Conservation (phyloP, 2,329 filamentous ascomycete genomes). For the Alternaria tenuissima region DNA sequence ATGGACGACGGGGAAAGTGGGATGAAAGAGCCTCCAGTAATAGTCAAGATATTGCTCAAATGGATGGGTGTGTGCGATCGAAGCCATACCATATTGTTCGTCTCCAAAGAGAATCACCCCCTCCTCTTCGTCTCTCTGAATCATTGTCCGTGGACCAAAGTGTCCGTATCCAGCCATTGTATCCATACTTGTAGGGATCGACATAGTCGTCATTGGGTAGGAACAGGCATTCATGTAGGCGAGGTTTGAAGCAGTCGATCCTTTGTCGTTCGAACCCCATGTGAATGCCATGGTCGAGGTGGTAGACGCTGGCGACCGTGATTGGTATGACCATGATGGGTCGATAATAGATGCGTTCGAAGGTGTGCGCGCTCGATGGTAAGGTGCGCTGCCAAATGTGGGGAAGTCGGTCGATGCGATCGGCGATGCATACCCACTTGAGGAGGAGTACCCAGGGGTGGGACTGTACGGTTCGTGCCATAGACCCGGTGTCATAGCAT, state of each 20-base stretch:
- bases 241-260: conserved; percentile 30
- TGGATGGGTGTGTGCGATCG: conserved; percentile 41
- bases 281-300: conserved; percentile 45
- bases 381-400: conserved; percentile 41
- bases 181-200: conserved; percentile 29
- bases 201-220: conserved; percentile 37
- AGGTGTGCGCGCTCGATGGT: conserved; percentile 47
- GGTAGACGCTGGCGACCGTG: conserved; percentile 46
- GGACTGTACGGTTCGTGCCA: conserved; percentile 42
- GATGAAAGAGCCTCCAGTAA: conserved; percentile 58
- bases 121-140: conserved; percentile 50
- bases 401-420: conserved; percentile 36
- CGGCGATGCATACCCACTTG: conserved; percentile 47
- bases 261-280: conserved; percentile 44
- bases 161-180: conserved; percentile 36
- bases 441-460: conserved; percentile 44
- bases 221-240: conserved; percentile 32
- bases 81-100: conserved; percentile 51
- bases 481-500: conserved; percentile 25
- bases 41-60: conserved; percentile 54
- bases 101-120: conserved; percentile 45
- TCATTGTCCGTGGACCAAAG: conserved; percentile 43
- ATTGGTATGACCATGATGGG: conserved; percentile 39
- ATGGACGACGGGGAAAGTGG: conserved; percentile 56
- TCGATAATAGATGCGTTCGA: conserved; percentile 50